Base-by-base conservation (phyloP, 805 yeast species). In the Pichia cephalocereana region DNA sequence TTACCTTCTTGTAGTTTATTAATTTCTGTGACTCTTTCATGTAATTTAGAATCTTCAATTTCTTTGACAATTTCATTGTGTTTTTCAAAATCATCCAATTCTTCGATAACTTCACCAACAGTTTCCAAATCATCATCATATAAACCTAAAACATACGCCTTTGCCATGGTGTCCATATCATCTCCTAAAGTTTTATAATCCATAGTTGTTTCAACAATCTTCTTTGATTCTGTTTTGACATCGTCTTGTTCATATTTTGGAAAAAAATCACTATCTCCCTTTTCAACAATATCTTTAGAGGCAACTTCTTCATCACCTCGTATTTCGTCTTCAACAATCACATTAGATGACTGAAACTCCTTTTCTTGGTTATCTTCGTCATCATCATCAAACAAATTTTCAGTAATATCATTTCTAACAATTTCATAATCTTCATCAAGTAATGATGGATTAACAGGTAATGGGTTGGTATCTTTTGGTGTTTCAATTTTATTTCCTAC, bases 41-140 rank as follows among this genome's bases (percentile, higher is more conserved):
- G 55, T 15, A 52, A 28, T 32, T 46, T 41, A 4, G 46, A 53
- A 3, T 51, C 48, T 5, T 46, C 46, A 54, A 64, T 62, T 1
- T 65, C 53, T 44, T 77, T 78, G 4, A 76, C 72, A 48, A 71
- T 64, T 46, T 66, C 60, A 55, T 81, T 80, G 47, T 79, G 70
- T 3, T 53, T 57, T 53, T 75, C 74, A 56, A 82, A 79, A 58
- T 82, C 87, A 12, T 67, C 71, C 11, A 80, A 46, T 47, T 70
- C 65, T 51, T 76, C 76, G 19, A 82, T 72, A 0, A 82, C 73
- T 14, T 76, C 75, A 0, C 85, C 85, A 44, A 72, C 71, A 0
- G 79, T 75, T 26, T 66, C 70, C 10, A 76, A 62, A 54, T 81
- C 85, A 51, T 78, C 85, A 56, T 80, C 84, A 56, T 77, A 80